Percentiles rank a stretch among this genome's conserved stretches.
Evolutionary conservation across 1,284 basidiomycete genomes (phyloP).

Genomic region (Kalmanozyma brasiliensis): DNA sequence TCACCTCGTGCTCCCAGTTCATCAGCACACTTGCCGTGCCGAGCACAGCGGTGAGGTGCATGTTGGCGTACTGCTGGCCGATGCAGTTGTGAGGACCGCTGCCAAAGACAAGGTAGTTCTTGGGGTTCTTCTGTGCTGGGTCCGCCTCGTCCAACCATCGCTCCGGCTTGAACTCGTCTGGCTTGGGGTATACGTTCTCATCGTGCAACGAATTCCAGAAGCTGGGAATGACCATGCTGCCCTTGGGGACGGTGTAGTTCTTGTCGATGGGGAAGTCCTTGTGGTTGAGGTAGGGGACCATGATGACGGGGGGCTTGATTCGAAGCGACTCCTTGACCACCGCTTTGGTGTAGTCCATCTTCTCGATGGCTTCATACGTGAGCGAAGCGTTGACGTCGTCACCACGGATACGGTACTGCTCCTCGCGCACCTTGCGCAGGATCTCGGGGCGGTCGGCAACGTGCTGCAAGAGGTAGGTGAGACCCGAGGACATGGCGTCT

Average conservation of each 20-base stretch:
- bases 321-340: conserved; percentile 92
- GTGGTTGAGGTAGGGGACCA: conserved; percentile 90
- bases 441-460: conserved; percentile 91
- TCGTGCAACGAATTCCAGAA: conserved; percentile 93
- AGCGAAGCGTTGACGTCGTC: conserved; percentile 83
- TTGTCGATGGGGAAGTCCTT: conserved; percentile 90
- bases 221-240: conserved; percentile 95
- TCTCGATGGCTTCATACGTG: conserved; percentile 87
- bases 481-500: conserved; percentile 86
- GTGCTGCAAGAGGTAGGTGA: conserved; percentile 96
- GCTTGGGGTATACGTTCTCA: conserved; percentile 84
- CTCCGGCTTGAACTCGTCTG: conserved; percentile 85
- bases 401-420: conserved; percentile 85
- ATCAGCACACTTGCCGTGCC: conserved; percentile 84
- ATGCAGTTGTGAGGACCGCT: conserved; percentile 85
- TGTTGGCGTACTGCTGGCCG: conserved; percentile 88
- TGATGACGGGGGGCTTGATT: conserved; percentile 79
- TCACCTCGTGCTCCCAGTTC: conserved; percentile 88
- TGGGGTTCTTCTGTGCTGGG: conserved; percentile 85
- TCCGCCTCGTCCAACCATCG: conserved; percentile 91
- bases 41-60: conserved; percentile 88
- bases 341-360: conserved; percentile 91
- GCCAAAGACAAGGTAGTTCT: conserved; percentile 96
- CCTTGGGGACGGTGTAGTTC: conserved; percentile 89
- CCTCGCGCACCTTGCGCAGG: conserved; percentile 87